These are phyloP conservation scores for Hyparrhenia diplandra DNA, from an alignment of 176 grass and related monocot genomes.

Conservation along the genomic window DNA sequence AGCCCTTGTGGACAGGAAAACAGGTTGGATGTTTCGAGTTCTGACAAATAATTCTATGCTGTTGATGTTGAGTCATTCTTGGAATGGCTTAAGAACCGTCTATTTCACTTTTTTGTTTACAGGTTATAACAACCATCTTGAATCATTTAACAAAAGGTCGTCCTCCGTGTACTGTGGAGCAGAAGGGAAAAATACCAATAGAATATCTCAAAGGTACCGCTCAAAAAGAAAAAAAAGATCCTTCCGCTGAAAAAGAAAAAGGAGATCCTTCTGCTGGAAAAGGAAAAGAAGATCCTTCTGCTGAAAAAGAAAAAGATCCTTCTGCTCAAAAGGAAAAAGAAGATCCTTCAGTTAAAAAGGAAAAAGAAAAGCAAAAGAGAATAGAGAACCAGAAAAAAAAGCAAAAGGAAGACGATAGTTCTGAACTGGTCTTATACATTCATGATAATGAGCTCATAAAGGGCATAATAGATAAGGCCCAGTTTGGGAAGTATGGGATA, in stretches of 20 bases:
- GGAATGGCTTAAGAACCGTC: neutral
- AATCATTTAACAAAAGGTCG: slow-evolving; percentile 79
- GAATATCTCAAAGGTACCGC: slow-evolving; percentile 33
- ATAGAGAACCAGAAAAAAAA: neutral
- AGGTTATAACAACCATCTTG: slow-evolving; percentile 94
- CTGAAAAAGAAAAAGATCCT: too few species aligned
- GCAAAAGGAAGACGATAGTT: neutral
- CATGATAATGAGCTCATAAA: slow-evolving; percentile 71
- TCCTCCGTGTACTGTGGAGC: slow-evolving; percentile 68
- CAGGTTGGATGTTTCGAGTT: slow-evolving; percentile 55
- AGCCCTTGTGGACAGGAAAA: slow-evolving; percentile 85
- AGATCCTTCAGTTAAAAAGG: neutral
- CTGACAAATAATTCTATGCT: neutral
- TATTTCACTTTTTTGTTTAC: slow-evolving; percentile 7
- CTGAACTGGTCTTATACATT: slow-evolving; percentile 45
- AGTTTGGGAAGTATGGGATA: slow-evolving; percentile 78
- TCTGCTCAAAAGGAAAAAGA: too few species aligned
- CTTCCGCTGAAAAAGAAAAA: neutral
- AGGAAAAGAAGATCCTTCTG: too few species aligned
- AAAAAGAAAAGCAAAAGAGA: neutral
- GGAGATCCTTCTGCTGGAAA: neutral
- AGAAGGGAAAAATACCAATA: slow-evolving; percentile 58
- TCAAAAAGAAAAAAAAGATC: neutral
- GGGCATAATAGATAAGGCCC: slow-evolving; percentile 92
- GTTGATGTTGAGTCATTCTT: neutral